Evolutionary conservation across 495 filamentous ascomycete genomes (phyloP).

Genomic region (Tuber aestivum): DNA sequence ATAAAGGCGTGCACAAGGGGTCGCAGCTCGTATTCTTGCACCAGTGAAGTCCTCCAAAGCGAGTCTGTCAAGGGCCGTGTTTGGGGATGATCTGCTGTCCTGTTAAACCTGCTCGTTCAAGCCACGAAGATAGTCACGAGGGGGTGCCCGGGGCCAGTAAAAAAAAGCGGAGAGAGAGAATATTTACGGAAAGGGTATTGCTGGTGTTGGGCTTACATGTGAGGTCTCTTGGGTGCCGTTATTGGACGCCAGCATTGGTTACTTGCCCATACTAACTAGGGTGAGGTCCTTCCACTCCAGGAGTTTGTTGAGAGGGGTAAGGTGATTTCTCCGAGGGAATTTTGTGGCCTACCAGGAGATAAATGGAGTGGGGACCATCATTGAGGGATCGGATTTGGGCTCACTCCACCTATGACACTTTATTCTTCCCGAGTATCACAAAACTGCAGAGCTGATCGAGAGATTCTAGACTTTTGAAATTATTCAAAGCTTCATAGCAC

Average conservation of each 20-base stretch:
- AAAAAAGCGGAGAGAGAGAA: not conserved
- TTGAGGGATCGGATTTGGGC: not conserved
- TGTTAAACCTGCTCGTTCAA: not conserved
- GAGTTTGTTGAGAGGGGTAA: not conserved
- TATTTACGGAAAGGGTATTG: not conserved
- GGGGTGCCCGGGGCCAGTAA: not conserved
- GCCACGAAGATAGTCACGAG: not conserved
- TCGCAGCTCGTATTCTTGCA: not conserved
- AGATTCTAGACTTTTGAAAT: not conserved
- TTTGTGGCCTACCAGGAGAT: not conserved
- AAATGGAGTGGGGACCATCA: not conserved
- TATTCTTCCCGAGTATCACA: not conserved
- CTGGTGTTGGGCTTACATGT: not conserved
- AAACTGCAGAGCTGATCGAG: not conserved
- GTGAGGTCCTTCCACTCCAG: not conserved
- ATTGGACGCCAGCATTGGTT: not conserved
- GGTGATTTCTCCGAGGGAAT: not conserved
- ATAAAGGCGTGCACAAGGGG: not conserved
- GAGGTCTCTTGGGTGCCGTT: not conserved
- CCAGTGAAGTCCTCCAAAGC: not conserved
- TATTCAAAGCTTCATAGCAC: not conserved
- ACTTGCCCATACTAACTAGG: not conserved
- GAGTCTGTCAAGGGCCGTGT: not conserved
- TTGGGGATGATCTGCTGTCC: slow-evolving; percentile 1
- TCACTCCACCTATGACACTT: not conserved